Evolutionary conservation across 306 rosid genomes (phyloP).

Genomic region (Prunus armeniaca): DNA sequence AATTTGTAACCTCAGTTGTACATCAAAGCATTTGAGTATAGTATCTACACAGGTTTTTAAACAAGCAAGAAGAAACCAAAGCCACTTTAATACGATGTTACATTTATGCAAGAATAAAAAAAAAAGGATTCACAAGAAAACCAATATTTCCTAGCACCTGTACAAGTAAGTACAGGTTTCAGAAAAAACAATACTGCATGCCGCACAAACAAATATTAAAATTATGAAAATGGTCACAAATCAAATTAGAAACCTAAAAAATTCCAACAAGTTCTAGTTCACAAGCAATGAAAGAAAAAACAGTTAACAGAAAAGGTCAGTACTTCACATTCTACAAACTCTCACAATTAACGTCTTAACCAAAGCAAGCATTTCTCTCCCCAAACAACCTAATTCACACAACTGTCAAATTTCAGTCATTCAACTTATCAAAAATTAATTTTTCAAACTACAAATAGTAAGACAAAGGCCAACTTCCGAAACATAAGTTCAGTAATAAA

Average conservation of each 20-base stretch:
- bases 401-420: not conserved
- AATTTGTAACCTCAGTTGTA: not conserved
- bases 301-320: not conserved
- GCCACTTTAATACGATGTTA: not conserved
- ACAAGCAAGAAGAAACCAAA: not conserved
- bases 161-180: not conserved
- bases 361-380: constrained; percentile 8
- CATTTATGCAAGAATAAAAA: not conserved
- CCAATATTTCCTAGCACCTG: not conserved
- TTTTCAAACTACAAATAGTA: not conserved
- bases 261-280: not conserved
- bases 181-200: not conserved
- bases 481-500: not conserved
- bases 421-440: not conserved
- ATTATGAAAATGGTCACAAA: not conserved
- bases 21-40: not conserved
- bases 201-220: not conserved
- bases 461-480: not conserved
- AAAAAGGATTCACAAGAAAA: not conserved
- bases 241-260: not conserved
- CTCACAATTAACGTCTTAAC: not conserved
- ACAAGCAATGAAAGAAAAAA: constrained; percentile 2
- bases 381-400: constrained; percentile 14
- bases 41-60: not conserved
- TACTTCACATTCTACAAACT: constrained; percentile 13